Base-by-base conservation (phyloP, 805 yeast genomes). In the Ogataea naganishii region DNA sequence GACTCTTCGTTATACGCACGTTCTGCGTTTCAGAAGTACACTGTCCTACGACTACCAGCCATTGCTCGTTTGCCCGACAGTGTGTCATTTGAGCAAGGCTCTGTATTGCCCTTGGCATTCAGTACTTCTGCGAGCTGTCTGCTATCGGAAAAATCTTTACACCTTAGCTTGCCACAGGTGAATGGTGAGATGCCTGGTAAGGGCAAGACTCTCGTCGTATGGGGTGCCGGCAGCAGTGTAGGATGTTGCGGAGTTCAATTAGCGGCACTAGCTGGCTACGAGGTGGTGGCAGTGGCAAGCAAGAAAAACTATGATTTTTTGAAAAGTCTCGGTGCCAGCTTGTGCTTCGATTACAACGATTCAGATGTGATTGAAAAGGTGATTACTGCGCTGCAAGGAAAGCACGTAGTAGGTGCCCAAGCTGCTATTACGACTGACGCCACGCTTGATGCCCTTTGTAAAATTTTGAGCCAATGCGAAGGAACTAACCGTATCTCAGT, bases 171-270 rank as follows among this genome's bases (percentile, higher is more conserved):
- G 8, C 33, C 32, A 4, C 10, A n/a, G 11, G 14, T 18, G 18
- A 13, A 14, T 16, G 18, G 13, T 16, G 20, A 13, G 5, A 11
- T 7, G 6, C 7, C 25, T 12, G 17, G 29, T 12, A 34, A 13
- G 4, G 29, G 27, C 6, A 25, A 37, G 21, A 23, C 29, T 10
- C 15, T 35, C 7, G 7, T 38, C 11, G 20, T 35, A 11, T 35
- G 41, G 37, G 39, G 39, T 18, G 39, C 29, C 11, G 24, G 33
- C 14, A 17, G 35, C 3, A 13, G 30, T n/a, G 39, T 38, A n/a
- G 41, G 39, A 9, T 14, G 23, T 24, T 30, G 28, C 20, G 39
- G 34, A n/a, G 27, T 35, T 19, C 39, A 35, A 16, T 22, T 38
- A 6, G 37, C 37, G 3, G 24, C 10, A 11, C 29, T 35, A 6